Base-by-base conservation (phyloP, 2,329 filamentous ascomycete genomes). In the Emmonsia crescens region DNA sequence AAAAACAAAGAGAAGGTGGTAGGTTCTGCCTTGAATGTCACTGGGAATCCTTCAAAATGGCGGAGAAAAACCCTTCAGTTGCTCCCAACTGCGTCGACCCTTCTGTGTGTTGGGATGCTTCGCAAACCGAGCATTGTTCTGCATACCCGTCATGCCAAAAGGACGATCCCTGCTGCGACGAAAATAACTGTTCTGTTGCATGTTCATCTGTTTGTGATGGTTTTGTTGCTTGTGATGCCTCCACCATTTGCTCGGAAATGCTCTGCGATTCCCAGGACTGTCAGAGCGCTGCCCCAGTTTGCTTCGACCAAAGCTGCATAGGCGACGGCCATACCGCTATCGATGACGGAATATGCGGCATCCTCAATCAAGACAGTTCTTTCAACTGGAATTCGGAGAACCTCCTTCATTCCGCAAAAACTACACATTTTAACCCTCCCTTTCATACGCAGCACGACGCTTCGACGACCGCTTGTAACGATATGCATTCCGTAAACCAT, bases 11-110 rank as follows among this genome's bases (percentile, higher is more conserved):
- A 14, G 16, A 48, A 60, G 65, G 66, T 51, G 68, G 70, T 57
- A 70, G 73, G 60, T 75, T 73, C 64, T 77, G 75, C 64, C 70
- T 77, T 29, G 74, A 75, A 66, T 77, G 74, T 63, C 73, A 74
- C 52, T 77, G 74, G 75, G 72, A 76, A 56, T 66, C 69, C 3
- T 73, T 76, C 46, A 70, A 74, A 63, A 70, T 75, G 46, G 71
- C 73, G 61, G 68, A 69, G 8, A 71, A 71, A 64, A 64, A 68
- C 46, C 57, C 70, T 27, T 64, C 68, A 24, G 66, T 69, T 24
- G 54, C 67, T 3, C 60, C 70, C 12, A 66, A 65, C 59, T 65
- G 64, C 29, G 65, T 38, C 61, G 67, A 61, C 61, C 66, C 49
- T 66, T 31, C 58, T 5, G 69, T 42, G 36, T 65, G 64, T 38